A percentile compares a stretch with the other conserved stretches of the same genome.
Conservation (phyloP, 2,329 filamentous ascomycete species). For the Exophiala calicioides region DNA sequence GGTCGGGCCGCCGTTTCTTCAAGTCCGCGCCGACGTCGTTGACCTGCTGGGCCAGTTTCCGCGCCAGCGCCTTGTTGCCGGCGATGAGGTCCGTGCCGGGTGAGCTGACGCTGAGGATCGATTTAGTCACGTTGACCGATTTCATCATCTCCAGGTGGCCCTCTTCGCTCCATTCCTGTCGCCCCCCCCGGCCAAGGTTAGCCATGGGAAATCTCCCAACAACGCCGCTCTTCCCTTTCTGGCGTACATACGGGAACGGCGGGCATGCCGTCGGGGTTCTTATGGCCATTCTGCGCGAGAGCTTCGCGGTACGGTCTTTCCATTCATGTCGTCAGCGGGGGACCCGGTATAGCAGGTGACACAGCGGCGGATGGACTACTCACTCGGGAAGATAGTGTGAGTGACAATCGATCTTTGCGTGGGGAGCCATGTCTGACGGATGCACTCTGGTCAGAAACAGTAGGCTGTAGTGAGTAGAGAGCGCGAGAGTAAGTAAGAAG, state of each 20-base stretch:
- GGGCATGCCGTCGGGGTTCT: conserved; percentile 31
- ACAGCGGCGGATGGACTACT: conserved; percentile 3
- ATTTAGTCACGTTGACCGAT: conserved; percentile 50
- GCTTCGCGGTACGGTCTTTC: conserved; percentile 28
- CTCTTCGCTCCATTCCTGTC: conserved; percentile 49
- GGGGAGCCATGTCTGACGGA: conserved; percentile 19
- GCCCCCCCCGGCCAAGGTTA: no score
- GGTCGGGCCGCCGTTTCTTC: conserved; percentile 33
- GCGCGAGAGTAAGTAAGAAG: not conserved
- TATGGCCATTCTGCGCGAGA: conserved; percentile 27
- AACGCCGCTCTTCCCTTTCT: not conserved
- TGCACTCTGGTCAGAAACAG: no score
- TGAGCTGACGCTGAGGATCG: conserved; percentile 57
- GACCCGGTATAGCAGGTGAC: no score
- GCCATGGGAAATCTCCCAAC: no score
- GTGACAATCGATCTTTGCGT: conserved; percentile 29
- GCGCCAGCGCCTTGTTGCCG: conserved; percentile 39
- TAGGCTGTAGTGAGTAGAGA: no score
- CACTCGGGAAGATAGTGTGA: conserved; percentile 28
- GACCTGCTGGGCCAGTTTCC: conserved; percentile 41
- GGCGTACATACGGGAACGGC: conserved; percentile 23
- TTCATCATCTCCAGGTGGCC: conserved; percentile 55
- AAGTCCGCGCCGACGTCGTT: conserved; percentile 35
- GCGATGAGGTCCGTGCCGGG: conserved; percentile 54
- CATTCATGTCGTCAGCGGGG: not conserved